phyloP scores from a whole-genome alignment of 306 rosid species.

The Morella rubra region DNA sequence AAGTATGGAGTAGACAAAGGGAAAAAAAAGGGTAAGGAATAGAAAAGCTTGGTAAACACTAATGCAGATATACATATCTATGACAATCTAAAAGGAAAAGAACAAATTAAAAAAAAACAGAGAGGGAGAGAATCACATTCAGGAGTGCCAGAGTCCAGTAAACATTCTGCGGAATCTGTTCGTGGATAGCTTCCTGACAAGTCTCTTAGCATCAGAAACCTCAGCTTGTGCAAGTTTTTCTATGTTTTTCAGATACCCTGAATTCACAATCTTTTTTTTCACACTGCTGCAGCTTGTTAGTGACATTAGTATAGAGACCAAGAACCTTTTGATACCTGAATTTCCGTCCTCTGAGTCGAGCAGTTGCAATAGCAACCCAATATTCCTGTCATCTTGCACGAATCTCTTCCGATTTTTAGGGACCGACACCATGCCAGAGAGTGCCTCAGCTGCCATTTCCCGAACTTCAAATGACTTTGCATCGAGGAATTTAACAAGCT shows the following conservation, averaged over 20 bases:
- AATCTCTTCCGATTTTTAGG: slow-evolving; percentile 74
- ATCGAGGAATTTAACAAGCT: slow-evolving; percentile 69
- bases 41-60: slow-evolving; percentile 36
- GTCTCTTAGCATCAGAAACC: slow-evolving; percentile 83
- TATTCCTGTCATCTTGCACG: slow-evolving; percentile 69
- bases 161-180: slow-evolving; percentile 75
- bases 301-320: slow-evolving; percentile 69
- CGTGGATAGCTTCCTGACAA: slow-evolving; percentile 68
- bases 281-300: slow-evolving; percentile 78
- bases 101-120: background rate
- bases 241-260: slow-evolving; percentile 68
- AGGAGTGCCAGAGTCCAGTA: slow-evolving; percentile 78
- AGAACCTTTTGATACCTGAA: slow-evolving; percentile 54
- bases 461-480: slow-evolving; percentile 78
- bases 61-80: slow-evolving; percentile 55
- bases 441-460: slow-evolving; percentile 80
- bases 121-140: slow-evolving; percentile 37
- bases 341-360: slow-evolving; percentile 59
- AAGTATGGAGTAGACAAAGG: background rate
- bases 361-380: slow-evolving; percentile 53
- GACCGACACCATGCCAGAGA: slow-evolving; percentile 60
- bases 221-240: slow-evolving; percentile 84
- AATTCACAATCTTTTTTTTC: slow-evolving; percentile 67
- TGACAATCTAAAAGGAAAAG: slow-evolving; percentile 18
- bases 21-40: slow-evolving; percentile 26